These are phyloP conservation scores for Nicotiana undulata DNA, from an alignment of 257 asterid genomes.

Conservation along the genomic window DNA sequence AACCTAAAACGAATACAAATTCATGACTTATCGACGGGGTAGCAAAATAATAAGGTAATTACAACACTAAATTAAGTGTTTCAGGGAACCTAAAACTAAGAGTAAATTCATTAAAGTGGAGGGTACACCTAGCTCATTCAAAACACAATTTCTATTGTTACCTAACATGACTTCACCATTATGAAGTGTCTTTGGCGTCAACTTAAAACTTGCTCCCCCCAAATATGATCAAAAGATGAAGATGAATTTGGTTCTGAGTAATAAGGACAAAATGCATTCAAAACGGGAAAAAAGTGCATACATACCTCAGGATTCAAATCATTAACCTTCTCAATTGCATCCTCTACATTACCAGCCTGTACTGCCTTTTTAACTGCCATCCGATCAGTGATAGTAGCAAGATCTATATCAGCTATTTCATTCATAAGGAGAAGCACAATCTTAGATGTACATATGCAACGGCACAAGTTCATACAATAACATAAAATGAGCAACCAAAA, in stretches of 20 bases:
- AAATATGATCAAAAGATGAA: not conserved
- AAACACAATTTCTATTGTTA: not conserved
- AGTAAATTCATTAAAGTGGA: not conserved
- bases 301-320: slow-evolving; percentile 90
- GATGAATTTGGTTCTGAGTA: not conserved
- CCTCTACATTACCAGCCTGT: slow-evolving; percentile 79
- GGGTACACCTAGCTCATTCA: not conserved
- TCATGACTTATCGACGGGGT: not conserved
- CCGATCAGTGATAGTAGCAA: slow-evolving; percentile 73
- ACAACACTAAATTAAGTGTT: not conserved
- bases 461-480: not conserved
- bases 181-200: not conserved
- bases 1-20: not conserved
- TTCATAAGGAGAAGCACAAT: slow-evolving; percentile 42
- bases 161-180: not conserved
- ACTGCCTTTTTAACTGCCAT: slow-evolving; percentile 93
- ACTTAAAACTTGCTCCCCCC: not conserved
- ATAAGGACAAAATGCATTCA: not conserved
- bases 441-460: not conserved
- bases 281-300: not conserved
- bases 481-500: not conserved
- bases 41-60: not conserved
- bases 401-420: slow-evolving; percentile 76
- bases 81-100: not conserved
- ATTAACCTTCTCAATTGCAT: slow-evolving; percentile 84